Base-by-base conservation (phyloP, 371 early-diverging fungal species). In the Saksenaea vasiformis region DNA sequence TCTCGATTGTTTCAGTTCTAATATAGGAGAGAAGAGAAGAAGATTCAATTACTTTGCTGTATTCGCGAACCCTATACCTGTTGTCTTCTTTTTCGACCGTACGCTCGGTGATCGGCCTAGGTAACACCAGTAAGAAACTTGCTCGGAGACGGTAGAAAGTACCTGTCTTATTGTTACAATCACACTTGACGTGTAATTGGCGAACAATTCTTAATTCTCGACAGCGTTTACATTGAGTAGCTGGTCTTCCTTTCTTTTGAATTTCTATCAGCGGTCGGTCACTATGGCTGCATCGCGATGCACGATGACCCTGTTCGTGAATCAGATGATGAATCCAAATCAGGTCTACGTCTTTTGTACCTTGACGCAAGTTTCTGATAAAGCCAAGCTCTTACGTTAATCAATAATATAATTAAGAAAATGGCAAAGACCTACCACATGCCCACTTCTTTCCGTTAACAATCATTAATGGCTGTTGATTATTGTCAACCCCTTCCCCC, bases 201-300 rank as follows among this genome's bases (percentile, higher is more conserved):
- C 89, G 78, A 4, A 87, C 82, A 56, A 84, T 79, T 47, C 93
- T 81, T 47, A 90, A 78, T 62, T 90, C 88, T 66, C 87, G 81
- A 69, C 93, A 93, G 57, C 83, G 84, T 36, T 73, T 68, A 66
- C 93, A 93, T 68, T 93, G 93, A n/a, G 91, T 89, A 17, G 87
- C 78, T 15, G 93, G 93, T 17, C 93, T 83, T 47, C 93, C 93
- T 72, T 91, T 91, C 71, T 84, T 85, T 61, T 89, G 83, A 44
- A 93, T 88, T 61, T 83, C 84, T 31, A 86, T 69, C 35, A 92
- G 74, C 43, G 80, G 81, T 31, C 93, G 87, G 60, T 89, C 85
- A 2, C 58, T 62, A 63, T 89, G 89, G 38, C 71, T 72, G 61
- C 89, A 89, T 44, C 73, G 76, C 13, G 86, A 80, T 34, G 88